These are phyloP conservation scores for Meyerozyma guilliermondii DNA, from an alignment of 1,139 yeast species.

Conservation along the genomic window DNA sequence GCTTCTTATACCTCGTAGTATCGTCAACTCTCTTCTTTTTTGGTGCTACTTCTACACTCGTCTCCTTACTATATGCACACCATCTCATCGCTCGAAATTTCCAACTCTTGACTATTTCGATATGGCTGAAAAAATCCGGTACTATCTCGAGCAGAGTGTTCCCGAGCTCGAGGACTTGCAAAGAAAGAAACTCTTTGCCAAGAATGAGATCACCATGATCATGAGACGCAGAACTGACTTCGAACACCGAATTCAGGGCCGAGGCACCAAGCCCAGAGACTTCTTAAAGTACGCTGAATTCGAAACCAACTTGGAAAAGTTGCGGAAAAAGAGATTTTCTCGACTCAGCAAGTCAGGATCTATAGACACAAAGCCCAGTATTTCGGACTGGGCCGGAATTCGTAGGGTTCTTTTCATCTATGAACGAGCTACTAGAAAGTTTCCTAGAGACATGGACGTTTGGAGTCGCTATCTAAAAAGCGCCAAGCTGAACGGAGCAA, in stretches of 20 bases:
- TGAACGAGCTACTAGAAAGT: slow-evolving; percentile 77
- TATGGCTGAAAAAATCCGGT: slow-evolving; percentile 76
- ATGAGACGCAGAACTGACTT: slow-evolving; percentile 94
- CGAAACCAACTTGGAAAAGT: slow-evolving; percentile 73
- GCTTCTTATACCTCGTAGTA: too few relatives aligned
- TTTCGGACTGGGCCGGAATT: slow-evolving; percentile 85
- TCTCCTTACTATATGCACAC: background rate
- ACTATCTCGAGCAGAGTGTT: slow-evolving; percentile 74
- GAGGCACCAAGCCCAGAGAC: slow-evolving; percentile 78
- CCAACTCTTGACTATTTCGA: slow-evolving; percentile 1
- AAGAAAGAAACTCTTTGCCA: slow-evolving; percentile 72
- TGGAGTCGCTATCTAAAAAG: slow-evolving; percentile 77
- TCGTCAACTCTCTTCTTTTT: too few relatives aligned
- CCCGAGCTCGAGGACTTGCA: slow-evolving; percentile 91
- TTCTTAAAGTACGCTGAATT: slow-evolving; percentile 76
- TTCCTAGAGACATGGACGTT: slow-evolving; percentile 68
- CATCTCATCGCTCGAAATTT: slow-evolving; percentile 1
- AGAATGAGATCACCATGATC: slow-evolving; percentile 75
- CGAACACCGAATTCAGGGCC: slow-evolving; percentile 82
- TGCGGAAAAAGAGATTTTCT: slow-evolving; percentile 66
- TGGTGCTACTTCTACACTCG: too few relatives aligned
- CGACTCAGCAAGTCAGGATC: slow-evolving; percentile 54
- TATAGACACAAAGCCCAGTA: slow-evolving; percentile 49
- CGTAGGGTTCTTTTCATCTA: slow-evolving; percentile 79
- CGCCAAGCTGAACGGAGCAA: slow-evolving; percentile 71